Evolutionary conservation across 2,329 filamentous ascomycete species (phyloP).

Genomic region (Calonectria pseudoturangicola): DNA sequence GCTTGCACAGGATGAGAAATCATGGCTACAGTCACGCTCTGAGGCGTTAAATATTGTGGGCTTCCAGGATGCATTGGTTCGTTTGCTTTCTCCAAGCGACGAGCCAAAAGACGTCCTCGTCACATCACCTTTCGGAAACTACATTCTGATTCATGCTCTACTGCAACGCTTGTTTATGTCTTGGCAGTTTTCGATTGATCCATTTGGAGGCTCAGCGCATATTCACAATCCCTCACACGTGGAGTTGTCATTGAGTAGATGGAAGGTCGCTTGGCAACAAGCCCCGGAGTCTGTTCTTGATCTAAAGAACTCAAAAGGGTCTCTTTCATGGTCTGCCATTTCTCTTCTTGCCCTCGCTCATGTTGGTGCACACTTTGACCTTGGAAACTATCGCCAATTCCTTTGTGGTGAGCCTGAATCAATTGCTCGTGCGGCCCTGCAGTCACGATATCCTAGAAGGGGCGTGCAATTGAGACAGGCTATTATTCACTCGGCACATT

Average conservation of each 20-base stretch:
- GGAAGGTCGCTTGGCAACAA: slow-evolving; percentile 1
- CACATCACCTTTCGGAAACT: not conserved
- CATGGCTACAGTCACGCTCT: not conserved
- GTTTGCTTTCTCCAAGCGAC: slow-evolving; percentile 3
- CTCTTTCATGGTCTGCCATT: not conserved
- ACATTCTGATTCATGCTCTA: slow-evolving; percentile 6
- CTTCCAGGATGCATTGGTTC: slow-evolving; percentile 3
- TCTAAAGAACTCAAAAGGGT: slow-evolving; percentile 8
- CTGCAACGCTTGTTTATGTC: slow-evolving; percentile 2
- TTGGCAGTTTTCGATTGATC: slow-evolving; percentile 14
- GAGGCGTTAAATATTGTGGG: not conserved
- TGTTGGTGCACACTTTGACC: not conserved
- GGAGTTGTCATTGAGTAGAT: not conserved
- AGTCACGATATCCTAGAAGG: not conserved
- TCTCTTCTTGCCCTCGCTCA: not conserved
- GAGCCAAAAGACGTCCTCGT: slow-evolving; percentile 1
- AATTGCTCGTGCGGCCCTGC: not conserved
- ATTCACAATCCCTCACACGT: not conserved
- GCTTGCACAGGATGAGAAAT: not conserved
- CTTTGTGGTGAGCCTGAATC: not conserved
- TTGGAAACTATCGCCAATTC: slow-evolving; percentile 3
- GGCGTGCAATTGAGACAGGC: not conserved
- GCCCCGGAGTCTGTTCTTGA: slow-evolving; percentile 2
- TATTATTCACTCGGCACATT: slow-evolving; percentile 2
- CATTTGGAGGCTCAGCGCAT: not conserved